Evolutionary conservation across 306 rosid species (phyloP), one percentile per base, ranked within the genome.

Genomic region (Cercis canadensis): DNA sequence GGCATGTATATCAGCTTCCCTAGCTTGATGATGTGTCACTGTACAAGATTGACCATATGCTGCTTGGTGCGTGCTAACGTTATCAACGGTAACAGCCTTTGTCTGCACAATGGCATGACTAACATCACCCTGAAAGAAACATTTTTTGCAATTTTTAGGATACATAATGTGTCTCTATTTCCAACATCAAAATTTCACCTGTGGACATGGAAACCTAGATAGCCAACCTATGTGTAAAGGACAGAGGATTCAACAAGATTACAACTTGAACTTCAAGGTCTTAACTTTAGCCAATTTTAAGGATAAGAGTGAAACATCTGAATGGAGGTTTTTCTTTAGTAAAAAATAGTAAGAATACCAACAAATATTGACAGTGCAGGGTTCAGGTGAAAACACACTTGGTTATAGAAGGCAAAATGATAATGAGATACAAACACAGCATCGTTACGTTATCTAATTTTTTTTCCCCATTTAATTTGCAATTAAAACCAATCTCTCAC

Each of bases 1-100:
- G 72, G 89, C 90, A 54, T 47, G 80, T 61, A 87, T 69, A 68
- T 86, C 94, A 78, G 91, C 92, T 82, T 88, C 94, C 86, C 78
- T 86, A 64, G 86, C 82, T 82, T 86, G 92, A 81, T 83, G 82
- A 47, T 82, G 82, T 64, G 64, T 65, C 74, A 71, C 65, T 11
- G 70, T 51, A 62, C 75, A 75, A 43, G 80, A 75, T 58, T 82
- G 91, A 74, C 67, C 71, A 74, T 70, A 45, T 16, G 71, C 62
- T 55, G 75, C 67, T 40, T 80, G 80, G 51, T 77, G 90, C 49
- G 74, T 62, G 29, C 69, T 49, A 71, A 60, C 71, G 70, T 80
- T 64, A 67, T 83, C 85, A 46, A 62, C 37, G 11, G 64, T 70
- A 54, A 83, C 80, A 52, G 41, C 78, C 65, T 75, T 82, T 56